Evolutionary conservation across 2,329 filamentous ascomycete genomes (phyloP).

Genomic region (Shiraia sp.): DNA sequence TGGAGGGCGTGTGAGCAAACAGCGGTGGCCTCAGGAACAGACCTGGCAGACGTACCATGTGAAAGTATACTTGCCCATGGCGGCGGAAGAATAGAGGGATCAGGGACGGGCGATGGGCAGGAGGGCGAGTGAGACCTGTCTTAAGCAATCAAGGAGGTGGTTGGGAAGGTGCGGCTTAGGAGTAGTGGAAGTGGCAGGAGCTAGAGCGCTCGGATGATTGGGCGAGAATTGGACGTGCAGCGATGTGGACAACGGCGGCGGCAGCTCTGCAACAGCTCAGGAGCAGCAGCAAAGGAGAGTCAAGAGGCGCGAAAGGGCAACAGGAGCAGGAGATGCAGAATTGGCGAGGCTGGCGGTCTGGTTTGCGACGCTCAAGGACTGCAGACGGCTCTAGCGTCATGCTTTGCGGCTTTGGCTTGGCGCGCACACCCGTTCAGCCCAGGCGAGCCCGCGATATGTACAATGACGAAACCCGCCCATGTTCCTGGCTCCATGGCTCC

Average conservation of each 20-base stretch:
- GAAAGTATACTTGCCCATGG: conserved; percentile 71
- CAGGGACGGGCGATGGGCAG: conserved; percentile 13
- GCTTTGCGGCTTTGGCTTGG: conserved; percentile 17
- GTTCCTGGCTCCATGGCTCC: conserved; percentile 20
- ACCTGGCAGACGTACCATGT: conserved; percentile 75
- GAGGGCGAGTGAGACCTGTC: conserved; percentile 33
- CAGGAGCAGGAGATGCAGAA: conserved; percentile 10
- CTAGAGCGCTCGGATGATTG: conserved; percentile 28
- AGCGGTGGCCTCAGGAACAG: conserved; percentile 19
- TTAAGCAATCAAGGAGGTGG: conserved; percentile 27
- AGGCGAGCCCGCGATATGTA: conserved; percentile 14
- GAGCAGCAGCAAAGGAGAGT: conserved; percentile 16
- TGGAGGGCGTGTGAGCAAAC: conserved; percentile 45
- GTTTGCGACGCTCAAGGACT: conserved; percentile 15
- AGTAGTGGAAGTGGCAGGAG: conserved; percentile 28
- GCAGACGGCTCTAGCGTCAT: conserved; percentile 14
- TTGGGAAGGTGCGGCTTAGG: conserved; percentile 29
- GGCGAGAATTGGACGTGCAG: conserved; percentile 23
- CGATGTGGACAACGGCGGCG: conserved; percentile 3
- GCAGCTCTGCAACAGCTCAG: conserved; percentile 19
- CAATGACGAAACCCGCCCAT: conserved; percentile 22
- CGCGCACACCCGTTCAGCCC: conserved; percentile 10
- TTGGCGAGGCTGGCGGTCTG: conserved; percentile 23
- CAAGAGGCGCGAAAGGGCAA: conserved; percentile 11
- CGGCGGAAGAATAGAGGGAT: conserved; percentile 23